Base-by-base conservation (phyloP, 768 basidiomycete genomes). In the Dioszegia aurantiaca region DNA sequence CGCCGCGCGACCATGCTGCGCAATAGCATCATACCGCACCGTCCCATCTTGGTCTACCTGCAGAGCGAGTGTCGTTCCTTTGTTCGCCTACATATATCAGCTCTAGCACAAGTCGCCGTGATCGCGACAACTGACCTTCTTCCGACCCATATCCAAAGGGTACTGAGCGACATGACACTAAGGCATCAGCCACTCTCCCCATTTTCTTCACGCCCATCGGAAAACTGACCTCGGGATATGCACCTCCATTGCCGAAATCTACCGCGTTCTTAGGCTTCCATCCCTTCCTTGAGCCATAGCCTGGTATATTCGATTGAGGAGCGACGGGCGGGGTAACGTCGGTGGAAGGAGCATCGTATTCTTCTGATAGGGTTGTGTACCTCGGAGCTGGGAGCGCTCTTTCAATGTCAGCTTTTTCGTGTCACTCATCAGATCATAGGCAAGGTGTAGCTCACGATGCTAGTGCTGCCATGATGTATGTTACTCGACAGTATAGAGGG, bases 81-180 rank as follows among this genome's bases (percentile, higher is more conserved):
- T 86, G 4, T 89, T 86, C 1, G 88, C 86, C 90, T 94, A 60
- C 16, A 12, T n/a, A n/a, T 42, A 42, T 23, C 43, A 55, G 43
- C 23, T 41, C 14, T 4, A 16, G 17, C 56, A 4, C 24, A n/a
- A n/a, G 5, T 23, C 14, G 21, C 24, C 2, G n/a, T 17, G 11
- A 31, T 12, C 55, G 19, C 12, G 0, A 16, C 17, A 21, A 45
- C 84, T 62, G 52, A 87, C 91, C 84, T 93, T 93, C 83, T 95
- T 95, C 79, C 84, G 84, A 56, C 94, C 94, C 83, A 99, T 86
- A 56, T 90, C 90, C 61, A 98, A 77, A 11, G 94, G 94, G 80
- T 95, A 99, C 76, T 99, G 94, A 5, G 95, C 95, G 52, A 94
- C 80, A 82, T 93, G 91, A 77, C 93, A 97, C 80, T 99, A 90